These are phyloP conservation scores for Umbelopsis vinacea DNA, from an alignment of 192 early-diverging fungal species.

Conservation along the genomic window DNA sequence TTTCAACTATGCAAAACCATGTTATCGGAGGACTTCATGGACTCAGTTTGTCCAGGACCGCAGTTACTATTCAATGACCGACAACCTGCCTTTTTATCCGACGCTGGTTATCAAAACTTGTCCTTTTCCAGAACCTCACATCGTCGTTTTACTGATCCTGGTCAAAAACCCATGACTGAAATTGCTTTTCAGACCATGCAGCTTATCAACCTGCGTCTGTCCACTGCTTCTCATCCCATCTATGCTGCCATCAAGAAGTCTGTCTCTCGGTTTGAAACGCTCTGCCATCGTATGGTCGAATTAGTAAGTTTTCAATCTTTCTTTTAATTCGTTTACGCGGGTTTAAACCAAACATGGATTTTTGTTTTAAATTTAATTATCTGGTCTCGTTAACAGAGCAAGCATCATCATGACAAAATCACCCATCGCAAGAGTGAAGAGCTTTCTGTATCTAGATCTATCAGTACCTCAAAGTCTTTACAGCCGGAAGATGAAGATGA, in stretches of 20 bases:
- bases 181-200: slow-evolving; percentile 22
- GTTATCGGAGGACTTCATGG: slow-evolving; percentile 5
- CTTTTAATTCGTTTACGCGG: neutral
- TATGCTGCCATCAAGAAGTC: slow-evolving; percentile 29
- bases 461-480: slow-evolving; percentile 15
- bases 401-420: neutral
- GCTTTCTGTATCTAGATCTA: slow-evolving; percentile 16
- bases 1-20: slow-evolving; percentile 28
- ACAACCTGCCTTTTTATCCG: slow-evolving; percentile 1
- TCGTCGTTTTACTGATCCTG: slow-evolving; percentile 30
- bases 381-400: slow-evolving; percentile 1
- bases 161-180: slow-evolving; percentile 16
- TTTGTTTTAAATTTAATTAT: neutral
- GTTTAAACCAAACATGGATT: neutral
- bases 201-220: slow-evolving; percentile 12
- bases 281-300: slow-evolving; percentile 32
- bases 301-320: slow-evolving; percentile 16
- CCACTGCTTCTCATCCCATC: slow-evolving; percentile 23
- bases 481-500: slow-evolving; percentile 1
- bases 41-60: neutral
- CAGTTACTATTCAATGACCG: slow-evolving; percentile 11
- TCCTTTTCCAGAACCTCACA: slow-evolving; percentile 13
- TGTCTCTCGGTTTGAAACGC: slow-evolving; percentile 28
- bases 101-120: slow-evolving; percentile 14
- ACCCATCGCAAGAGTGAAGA: neutral